Base-by-base conservation (phyloP, 2,329 filamentous ascomycete genomes). In the Westerdykella aurantiaca region DNA sequence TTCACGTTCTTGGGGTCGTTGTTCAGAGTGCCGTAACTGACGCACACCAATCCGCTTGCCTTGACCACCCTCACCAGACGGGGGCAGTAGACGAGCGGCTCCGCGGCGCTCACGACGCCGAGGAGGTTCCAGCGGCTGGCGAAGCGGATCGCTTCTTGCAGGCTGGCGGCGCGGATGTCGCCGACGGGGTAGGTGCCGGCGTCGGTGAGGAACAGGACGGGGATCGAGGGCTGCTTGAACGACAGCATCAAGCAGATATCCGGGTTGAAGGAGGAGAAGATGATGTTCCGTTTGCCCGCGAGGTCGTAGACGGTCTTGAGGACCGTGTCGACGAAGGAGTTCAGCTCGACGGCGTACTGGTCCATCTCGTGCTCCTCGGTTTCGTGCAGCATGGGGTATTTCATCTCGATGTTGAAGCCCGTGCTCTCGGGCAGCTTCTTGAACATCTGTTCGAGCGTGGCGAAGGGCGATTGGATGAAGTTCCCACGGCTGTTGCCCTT, bases 341-440 rank as follows among this genome's bases (percentile, higher is more conserved):
- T 97, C 55, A 97, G 79, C 70, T 98, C 93, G 38, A 97, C 87
- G 0, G 88, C 90, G 61, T 95, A 95, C 3, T 87, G 86, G 64
- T 96, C 91, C 89, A 97, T 96, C 56, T 95, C 88, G 53, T 96
- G 86, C 65, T 94, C 87, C 67, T 96, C 88, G 46, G 82, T 88
- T 73, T 98, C 94, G 64, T 91, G 85, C 34, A 98, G 80, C 90
- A 97, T 97, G 5, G 93, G 93, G 64, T 98, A 98, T 70, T 98
- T 97, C 79, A 98, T 86, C 72, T 98, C 93, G 55, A 98, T 95
- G 69, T 98, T 97, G 77, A 98, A 98, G 12, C 93, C 90, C 17
- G 95, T 86, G 12, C 80, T 76, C 50, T 85, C 79, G 0, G 89
- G 88, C 0, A 98, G 72, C 61, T 90, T 84, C 57, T 80, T 79